These are phyloP conservation scores for Globisporangium spiculum DNA, from an alignment of 352 stramenopile species.

Conservation along the genomic window DNA sequence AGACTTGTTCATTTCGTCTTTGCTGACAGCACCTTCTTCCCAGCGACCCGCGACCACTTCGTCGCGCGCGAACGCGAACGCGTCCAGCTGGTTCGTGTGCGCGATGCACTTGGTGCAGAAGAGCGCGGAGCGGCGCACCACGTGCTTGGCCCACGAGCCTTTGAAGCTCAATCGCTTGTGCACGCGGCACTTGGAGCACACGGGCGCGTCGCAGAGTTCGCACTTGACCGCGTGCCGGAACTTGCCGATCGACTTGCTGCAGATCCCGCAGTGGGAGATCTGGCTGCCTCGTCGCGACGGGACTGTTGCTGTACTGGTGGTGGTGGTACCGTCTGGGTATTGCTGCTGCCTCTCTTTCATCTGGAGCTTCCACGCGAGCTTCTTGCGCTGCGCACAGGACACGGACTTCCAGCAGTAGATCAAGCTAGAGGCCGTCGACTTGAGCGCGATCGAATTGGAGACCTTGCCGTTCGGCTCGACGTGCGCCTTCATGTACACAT, in stretches of 20 bases:
- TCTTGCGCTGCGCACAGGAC: constrained; percentile 31
- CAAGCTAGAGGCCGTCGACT: constrained; percentile 21
- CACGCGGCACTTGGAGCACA: constrained; percentile 18
- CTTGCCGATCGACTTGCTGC: constrained; percentile 7
- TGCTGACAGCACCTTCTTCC: background rate
- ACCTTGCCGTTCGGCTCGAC: constrained; percentile 23
- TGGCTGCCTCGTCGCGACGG: constrained; percentile 3
- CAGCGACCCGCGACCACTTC: constrained; percentile 4
- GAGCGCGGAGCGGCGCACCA: constrained; percentile 1
- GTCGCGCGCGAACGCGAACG: constrained; percentile 5
- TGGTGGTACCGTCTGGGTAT: background rate
- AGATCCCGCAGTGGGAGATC: constrained; percentile 12
- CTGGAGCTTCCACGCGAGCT: constrained; percentile 25
- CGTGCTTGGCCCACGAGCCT: constrained; percentile 2
- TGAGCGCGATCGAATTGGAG: constrained; percentile 21
- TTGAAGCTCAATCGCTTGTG: constrained; percentile 9
- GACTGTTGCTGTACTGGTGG: background rate
- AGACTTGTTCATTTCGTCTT: background rate
- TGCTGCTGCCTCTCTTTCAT: background rate
- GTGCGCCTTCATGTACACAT: constrained; percentile 28
- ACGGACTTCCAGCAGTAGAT: constrained; percentile 33
- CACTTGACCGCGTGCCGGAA: constrained; percentile 16
- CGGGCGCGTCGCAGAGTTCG: constrained; percentile 11
- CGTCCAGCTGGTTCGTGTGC: constrained; percentile 5
- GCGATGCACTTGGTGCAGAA: constrained; percentile 16